A percentile compares a stretch with the other conserved stretches of the same genome.
phyloP scores from a whole-genome alignment of 2,329 filamentous ascomycete species.

The Ascochyta pisi region DNA sequence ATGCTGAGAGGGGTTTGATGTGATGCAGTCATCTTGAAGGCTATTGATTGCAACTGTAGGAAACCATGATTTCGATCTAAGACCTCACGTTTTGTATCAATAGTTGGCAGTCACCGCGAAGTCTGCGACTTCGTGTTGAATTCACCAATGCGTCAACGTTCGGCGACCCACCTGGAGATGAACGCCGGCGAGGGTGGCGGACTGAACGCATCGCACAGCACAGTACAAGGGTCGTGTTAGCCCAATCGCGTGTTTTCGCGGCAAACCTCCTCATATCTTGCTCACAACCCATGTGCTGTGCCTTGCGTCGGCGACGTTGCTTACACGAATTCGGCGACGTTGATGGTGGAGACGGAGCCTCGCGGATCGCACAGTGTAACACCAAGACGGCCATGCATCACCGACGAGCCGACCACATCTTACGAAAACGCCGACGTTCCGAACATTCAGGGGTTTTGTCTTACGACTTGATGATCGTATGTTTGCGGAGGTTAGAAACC shows the following conservation, averaged over 20 bases:
- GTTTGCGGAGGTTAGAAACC: conserved; percentile 6
- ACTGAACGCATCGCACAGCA: background rate
- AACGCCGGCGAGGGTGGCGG: background rate
- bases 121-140: no score
- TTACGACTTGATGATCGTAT: conserved; percentile 9
- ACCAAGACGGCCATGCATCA: background rate
- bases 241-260: background rate
- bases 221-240: background rate
- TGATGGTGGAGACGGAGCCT: background rate
- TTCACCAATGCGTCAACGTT: background rate
- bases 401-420: conserved; percentile 12
- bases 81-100: background rate
- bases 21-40: no score
- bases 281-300: background rate
- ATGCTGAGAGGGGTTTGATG: background rate
- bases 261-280: background rate
- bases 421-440: conserved; percentile 3
- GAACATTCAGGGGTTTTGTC: conserved; percentile 4
- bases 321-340: conserved; percentile 9
- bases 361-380: background rate
- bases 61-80: background rate
- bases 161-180: conserved; percentile 3
- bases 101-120: background rate
- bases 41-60: background rate
- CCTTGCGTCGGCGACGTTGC: conserved; percentile 9